Percentiles rank a stretch among this genome's conserved stretches.
Conservation (phyloP, 306 rosid species). For the Cyclanthera cordifolia region DNA sequence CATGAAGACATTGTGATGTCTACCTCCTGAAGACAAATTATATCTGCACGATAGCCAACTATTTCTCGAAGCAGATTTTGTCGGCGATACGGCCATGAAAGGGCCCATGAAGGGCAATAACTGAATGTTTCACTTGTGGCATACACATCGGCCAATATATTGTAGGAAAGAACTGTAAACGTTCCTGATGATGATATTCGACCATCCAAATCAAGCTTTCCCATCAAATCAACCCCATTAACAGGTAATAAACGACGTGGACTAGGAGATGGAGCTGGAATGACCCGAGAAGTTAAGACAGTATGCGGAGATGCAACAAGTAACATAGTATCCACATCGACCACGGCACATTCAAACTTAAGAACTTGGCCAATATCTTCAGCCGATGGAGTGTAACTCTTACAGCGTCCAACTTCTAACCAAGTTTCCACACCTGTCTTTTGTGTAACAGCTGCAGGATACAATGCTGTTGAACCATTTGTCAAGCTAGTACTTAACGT, state of each 20-base stretch:
- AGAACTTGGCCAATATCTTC: conserved; percentile 90
- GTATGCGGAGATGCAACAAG: conserved; percentile 55
- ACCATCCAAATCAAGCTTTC: conserved; percentile 65
- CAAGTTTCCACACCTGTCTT: conserved; percentile 85
- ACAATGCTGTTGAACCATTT: too few species aligned
- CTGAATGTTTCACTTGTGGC: conserved; percentile 67
- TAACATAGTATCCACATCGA: conserved; percentile 57
- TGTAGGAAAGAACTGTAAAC: conserved; percentile 86
- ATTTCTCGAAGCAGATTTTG: conserved; percentile 91
- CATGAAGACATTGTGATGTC: conserved; percentile 11
- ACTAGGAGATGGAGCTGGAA: conserved; percentile 88
- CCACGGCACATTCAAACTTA: conserved; percentile 84
- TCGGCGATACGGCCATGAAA: conserved; percentile 96
- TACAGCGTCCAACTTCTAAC: conserved; percentile 75
- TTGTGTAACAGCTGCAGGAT: conserved; percentile 31
- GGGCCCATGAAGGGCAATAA: conserved; percentile 97
- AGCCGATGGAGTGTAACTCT: conserved; percentile 73
- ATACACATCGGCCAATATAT: conserved; percentile 71
- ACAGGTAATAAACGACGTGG: conserved; percentile 60
- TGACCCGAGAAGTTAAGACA: conserved; percentile 71
- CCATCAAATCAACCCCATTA: conserved; percentile 57
- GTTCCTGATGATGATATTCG: conserved; percentile 61
- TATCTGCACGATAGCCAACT: conserved; percentile 84
- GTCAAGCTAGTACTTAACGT: too few species aligned
- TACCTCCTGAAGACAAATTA: conserved; percentile 99